Conservation (phyloP, 345 rosid species). For the Eucalyptus cloeziana region DNA sequence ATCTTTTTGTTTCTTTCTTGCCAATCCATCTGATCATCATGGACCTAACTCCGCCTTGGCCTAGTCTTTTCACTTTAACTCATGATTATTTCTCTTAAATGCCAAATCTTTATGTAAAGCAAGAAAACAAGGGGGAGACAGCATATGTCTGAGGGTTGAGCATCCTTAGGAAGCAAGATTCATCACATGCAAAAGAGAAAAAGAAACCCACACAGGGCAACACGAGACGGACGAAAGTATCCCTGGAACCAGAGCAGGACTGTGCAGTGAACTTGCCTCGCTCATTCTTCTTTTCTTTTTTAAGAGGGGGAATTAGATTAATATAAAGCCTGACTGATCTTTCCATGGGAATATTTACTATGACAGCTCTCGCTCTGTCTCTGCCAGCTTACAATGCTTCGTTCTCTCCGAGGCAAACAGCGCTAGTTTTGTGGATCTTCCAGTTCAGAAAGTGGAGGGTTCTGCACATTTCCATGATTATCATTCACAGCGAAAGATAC, state of each 20-base stretch:
- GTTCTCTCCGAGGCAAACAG: constrained; percentile 11
- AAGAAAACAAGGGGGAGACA: neutral
- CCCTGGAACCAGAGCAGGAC: neutral
- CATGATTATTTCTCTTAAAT: neutral
- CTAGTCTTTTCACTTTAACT: neutral
- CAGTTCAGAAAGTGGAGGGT: constrained; percentile 3
- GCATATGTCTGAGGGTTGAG: neutral
- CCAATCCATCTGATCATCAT: neutral
- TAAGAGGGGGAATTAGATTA: neutral
- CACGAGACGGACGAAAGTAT: neutral
- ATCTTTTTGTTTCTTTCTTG: neutral
- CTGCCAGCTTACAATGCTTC: neutral
- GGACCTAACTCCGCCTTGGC: neutral
- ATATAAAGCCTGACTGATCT: neutral
- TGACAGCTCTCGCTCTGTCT: neutral
- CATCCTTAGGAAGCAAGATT: neutral
- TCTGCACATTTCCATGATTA: neutral
- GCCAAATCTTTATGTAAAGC: neutral
- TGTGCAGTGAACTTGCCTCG: neutral
- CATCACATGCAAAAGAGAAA: constrained; percentile 1
- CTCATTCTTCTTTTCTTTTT: neutral
- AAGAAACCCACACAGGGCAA: neutral
- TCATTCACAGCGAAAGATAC: neutral
- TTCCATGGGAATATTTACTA: neutral
- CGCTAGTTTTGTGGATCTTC: neutral